Base-by-base conservation (phyloP, 352 stramenopile genomes). In the Globisporangium emineosum region DNA sequence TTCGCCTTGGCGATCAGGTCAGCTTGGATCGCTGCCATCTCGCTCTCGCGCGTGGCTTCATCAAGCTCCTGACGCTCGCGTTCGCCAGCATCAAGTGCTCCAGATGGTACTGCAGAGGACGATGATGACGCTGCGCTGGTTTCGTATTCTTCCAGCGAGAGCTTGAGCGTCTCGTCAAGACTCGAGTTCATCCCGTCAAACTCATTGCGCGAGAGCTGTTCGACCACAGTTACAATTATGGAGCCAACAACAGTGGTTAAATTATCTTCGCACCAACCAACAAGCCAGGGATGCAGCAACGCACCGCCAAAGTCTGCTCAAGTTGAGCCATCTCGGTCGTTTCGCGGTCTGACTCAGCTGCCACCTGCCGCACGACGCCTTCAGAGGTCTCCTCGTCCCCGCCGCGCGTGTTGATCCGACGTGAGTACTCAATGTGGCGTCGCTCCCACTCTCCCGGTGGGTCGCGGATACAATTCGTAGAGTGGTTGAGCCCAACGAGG, bases 101-200 rank as follows among this genome's bases (percentile, higher is more conserved):
- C 12, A 3, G 27, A n/a, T 42, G 19, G 51, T 25, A n/a, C 50
- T 2, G 50, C 8, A 13, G 7, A 25, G 50, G 50, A 42, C 9
- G 51, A 19, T 1, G 29, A 47, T n/a, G 56, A 25, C 7, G 51
- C 53, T 10, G 9, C 65, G 47, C 33, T 70, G 29, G 43, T 73
- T 64, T 76, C 69, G 19, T 64, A 72, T 33, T 91, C 82, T 43
- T 68, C 70, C 29, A 93, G 65, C 13, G 83, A 86, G 13, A 75
- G 65, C 50, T 89, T 81, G 9, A 94, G 66, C n/a, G 82, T 88
- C 8, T 92, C 82, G 52, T 94, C 86, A 49, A 94, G 73, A 58
- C 76, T 91, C 29, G 71, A 83, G 42, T 89, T 71, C 83, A 91
- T 91, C 10, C 75, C 72, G 53, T 93, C 79, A 52, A 92, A 94